Conservation (phyloP, 495 filamentous ascomycete species). For the Talaromyces nanjingensis region DNA sequence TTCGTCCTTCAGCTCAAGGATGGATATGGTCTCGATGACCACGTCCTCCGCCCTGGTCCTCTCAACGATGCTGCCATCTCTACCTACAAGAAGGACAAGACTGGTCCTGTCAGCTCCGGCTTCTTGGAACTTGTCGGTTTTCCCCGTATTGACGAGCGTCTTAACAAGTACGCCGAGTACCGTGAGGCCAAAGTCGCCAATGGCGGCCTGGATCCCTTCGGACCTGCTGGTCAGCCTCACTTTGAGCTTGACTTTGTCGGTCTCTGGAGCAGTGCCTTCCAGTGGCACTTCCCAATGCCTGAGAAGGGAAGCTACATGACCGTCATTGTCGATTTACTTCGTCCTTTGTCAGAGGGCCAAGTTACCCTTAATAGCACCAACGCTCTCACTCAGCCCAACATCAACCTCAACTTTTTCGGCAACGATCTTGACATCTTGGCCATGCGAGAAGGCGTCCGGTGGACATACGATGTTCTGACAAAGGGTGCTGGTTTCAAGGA, state of each 20-base stretch:
- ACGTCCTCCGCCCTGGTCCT: slow-evolving; percentile 35
- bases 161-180: slow-evolving; percentile 43
- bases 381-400: slow-evolving; percentile 41
- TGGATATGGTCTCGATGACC: slow-evolving; percentile 45
- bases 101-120: slow-evolving; percentile 44
- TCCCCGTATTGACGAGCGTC: slow-evolving; percentile 45
- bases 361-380: slow-evolving; percentile 47
- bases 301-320: slow-evolving; percentile 42
- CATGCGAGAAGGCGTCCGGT: slow-evolving; percentile 36
- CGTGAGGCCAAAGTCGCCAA: slow-evolving; percentile 40
- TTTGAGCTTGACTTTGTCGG: slow-evolving; percentile 50
- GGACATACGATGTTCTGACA: slow-evolving; percentile 33
- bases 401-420: slow-evolving; percentile 43
- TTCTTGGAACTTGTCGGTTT: slow-evolving; percentile 51
- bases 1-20: slow-evolving; percentile 51
- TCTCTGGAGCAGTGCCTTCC: slow-evolving; percentile 43
- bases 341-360: slow-evolving; percentile 41
- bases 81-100: slow-evolving; percentile 39
- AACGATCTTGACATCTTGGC: slow-evolving; percentile 35
- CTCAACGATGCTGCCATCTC: slow-evolving; percentile 32
- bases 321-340: slow-evolving; percentile 54
- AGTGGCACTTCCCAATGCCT: slow-evolving; percentile 54
- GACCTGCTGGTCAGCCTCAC: slow-evolving; percentile 53
- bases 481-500: slow-evolving; percentile 39
- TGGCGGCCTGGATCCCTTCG: slow-evolving; percentile 50